A percentile compares a stretch with the other conserved stretches of the same genome.
Conservation (phyloP, 345 rosid species). For the Dovyalis caffra region DNA sequence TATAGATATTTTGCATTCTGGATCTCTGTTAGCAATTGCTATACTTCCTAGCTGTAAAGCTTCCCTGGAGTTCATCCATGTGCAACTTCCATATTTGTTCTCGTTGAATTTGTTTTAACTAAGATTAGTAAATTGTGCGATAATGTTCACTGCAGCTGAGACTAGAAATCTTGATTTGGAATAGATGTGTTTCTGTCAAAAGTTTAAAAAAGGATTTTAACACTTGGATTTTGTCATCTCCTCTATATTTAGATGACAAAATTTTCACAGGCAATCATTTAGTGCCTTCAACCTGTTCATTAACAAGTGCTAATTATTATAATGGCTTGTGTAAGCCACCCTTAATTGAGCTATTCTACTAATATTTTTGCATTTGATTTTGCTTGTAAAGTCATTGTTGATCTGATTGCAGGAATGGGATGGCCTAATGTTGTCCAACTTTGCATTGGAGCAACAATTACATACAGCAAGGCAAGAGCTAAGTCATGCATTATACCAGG, state of each 20-base stretch:
- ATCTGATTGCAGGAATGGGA: slow-evolving; percentile 81
- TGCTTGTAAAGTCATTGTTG: slow-evolving; percentile 16
- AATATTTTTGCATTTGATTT: background rate
- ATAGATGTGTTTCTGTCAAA: background rate
- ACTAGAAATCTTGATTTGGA: background rate
- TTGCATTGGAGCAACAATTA: slow-evolving; percentile 92
- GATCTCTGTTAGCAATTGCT: background rate
- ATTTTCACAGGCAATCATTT: background rate
- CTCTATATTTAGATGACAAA: background rate
- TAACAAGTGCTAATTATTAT: background rate
- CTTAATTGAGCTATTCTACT: background rate
- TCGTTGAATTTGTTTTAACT: background rate
- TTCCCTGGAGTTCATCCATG: background rate
- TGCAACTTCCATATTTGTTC: background rate
- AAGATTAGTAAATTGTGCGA: background rate
- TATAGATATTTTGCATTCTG: background rate
- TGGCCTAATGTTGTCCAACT: slow-evolving; percentile 89
- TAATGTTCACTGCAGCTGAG: background rate
- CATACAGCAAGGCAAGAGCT: slow-evolving; percentile 97
- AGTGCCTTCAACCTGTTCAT: background rate
- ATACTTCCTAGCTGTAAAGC: background rate
- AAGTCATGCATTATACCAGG: slow-evolving; percentile 98
- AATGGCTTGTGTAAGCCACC: background rate
- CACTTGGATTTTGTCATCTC: background rate
- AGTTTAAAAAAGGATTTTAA: background rate